A percentile compares a stretch with the other conserved stretches of the same genome.
phyloP scores from a whole-genome alignment of 768 basidiomycete species.

The Naganishia friedmannii region DNA sequence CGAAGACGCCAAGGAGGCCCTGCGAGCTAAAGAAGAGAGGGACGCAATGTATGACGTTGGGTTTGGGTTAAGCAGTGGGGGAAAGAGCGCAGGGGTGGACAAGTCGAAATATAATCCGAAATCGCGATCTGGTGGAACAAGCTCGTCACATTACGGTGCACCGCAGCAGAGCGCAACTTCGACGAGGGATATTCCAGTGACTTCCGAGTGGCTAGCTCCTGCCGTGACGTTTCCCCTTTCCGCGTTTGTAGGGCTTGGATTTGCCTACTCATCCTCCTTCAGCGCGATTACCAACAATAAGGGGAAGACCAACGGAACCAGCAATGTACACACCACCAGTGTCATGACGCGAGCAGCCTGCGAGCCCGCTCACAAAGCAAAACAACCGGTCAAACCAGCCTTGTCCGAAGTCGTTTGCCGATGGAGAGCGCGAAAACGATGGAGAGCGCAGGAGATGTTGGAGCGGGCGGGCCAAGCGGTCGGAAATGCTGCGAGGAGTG shows the following conservation, averaged over 20 bases:
- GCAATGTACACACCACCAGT: too few species aligned
- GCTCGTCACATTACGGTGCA: background rate
- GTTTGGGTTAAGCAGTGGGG: background rate
- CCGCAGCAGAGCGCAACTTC: background rate
- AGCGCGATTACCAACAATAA: background rate
- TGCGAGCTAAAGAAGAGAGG: background rate
- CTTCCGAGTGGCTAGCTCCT: background rate
- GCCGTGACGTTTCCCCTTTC: background rate
- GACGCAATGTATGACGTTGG: background rate
- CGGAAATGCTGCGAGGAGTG: background rate
- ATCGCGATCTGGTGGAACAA: background rate
- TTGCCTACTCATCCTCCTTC: background rate
- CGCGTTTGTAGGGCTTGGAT: background rate
- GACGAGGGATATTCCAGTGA: background rate
- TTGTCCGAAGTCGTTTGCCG: background rate
- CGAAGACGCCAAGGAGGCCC: background rate
- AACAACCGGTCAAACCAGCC: background rate
- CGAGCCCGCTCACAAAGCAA: background rate
- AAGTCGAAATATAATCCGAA: background rate
- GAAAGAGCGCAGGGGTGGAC: background rate
- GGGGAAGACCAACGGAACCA: background rate
- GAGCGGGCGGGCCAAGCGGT: background rate
- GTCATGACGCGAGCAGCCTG: background rate
- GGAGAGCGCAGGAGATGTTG: too few species aligned
- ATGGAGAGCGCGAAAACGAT: background rate